Base-by-base conservation (phyloP, 2,329 filamentous ascomycete species). In the Drechslerella dactyloides region DNA sequence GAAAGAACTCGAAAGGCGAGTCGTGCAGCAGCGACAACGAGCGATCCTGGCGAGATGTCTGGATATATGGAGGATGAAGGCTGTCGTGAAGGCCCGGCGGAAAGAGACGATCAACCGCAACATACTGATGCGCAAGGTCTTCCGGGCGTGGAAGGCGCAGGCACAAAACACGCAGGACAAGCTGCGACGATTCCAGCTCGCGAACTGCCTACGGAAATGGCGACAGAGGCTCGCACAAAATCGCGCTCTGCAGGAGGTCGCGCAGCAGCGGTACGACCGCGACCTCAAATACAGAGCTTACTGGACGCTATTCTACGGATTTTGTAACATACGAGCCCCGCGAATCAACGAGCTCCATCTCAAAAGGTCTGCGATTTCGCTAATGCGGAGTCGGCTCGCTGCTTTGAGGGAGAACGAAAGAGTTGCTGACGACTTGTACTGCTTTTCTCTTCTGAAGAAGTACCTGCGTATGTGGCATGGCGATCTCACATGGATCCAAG, bases 251-350 rank as follows among this genome's bases (percentile, higher is more conserved):
- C 60, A 54, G 27, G 44, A 52, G 24, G 30, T 66, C 8, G 69
- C 69, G 5, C 56, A 55, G 19, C 69, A 56, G n/a, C 69, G 60
- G 7, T 73, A 73, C 35, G 51, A 62, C 1, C 57, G 61, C 10
- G 62, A 73, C 17, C 62, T 73, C 5, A 73, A 73, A 24, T 73
- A 66, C 19, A 17, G 69, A 11, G 69, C 69, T 1, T 73, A 73
- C 24, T 73, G 69, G 69, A 73, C 69, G 15, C 35, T 65, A 19
- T 73, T 65, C 53, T 73, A 70, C n/a, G 66, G 66, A 23, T 70
- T 62, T 42, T 70, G 66, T 53, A 70, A 70, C 46, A 59, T 63
- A 35, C 35, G 66, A 50, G 66, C 66, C 30, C 66, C 66, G 48
- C 66, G 64, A 44, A 23, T 70, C 3, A 70, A 70, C 19, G 59